Base-by-base conservation (phyloP, 2,329 filamentous ascomycete species). In the Sporothrix globosa region DNA sequence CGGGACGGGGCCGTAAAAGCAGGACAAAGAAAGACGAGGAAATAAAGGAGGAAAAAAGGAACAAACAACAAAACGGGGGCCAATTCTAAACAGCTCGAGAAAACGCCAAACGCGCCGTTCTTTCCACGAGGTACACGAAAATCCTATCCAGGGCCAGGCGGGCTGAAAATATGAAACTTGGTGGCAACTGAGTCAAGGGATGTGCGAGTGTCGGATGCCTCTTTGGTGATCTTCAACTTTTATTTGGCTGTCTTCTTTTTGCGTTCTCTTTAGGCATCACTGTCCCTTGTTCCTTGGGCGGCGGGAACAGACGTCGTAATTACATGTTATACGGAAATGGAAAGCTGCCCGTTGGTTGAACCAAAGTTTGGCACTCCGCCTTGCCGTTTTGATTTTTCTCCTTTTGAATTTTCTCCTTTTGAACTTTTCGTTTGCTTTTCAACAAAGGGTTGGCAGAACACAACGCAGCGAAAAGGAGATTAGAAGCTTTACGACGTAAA, bases 1-100 rank as follows among this genome's bases (percentile, higher is more conserved):
- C 67, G 67, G 67, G 67, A 69, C 53, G 67, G 30, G 27, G 54
- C 67, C 67, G 67, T 54, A 27, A 69, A 69, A 52, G 54, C 27
- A 67, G 63, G 10, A 21, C 48, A 39, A 52, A 53, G 27, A 41
- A 65, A 21, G 27, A 30, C 27, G 27, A 30, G 27, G 5, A 39
- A 52, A 41, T 9, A 41, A 65, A 21, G 24, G 17, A 41, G 10
- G 19, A 53, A 2, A 44, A 52, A 53, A n/a, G 19, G 19, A 68
- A 56, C 44, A 34, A 34, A 54, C 9, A 9, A 41, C 19, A 34
- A 27, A 10, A 41, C 65, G 50, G 48, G 17, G 48, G 48, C 60
- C 27, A 52, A 48, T 27, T 13, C 46, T n/a, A 30, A 1, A 17
- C 14, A 48, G 14, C 27, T 30, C 27, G 3, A 30, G 27, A 30